phyloP scores from a whole-genome alignment of 1,139 yeast genomes.

The Petasospora rhodanensis region DNA sequence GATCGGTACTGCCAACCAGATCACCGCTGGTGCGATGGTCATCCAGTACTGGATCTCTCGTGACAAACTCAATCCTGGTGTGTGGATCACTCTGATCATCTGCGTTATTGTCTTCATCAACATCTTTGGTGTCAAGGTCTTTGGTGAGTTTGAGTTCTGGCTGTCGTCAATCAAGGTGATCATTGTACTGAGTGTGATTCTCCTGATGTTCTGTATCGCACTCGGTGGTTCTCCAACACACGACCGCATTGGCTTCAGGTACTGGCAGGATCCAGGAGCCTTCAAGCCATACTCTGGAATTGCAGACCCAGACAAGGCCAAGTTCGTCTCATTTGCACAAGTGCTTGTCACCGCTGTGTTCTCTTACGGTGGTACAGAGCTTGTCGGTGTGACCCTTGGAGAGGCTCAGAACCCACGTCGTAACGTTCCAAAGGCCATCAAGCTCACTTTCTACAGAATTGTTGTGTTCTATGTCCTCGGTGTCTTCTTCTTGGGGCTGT shows the following conservation, averaged over 20 bases:
- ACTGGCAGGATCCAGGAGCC: slow-evolving; percentile 93
- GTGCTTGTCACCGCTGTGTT: slow-evolving; percentile 69
- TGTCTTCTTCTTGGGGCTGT: slow-evolving; percentile 74
- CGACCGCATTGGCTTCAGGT: slow-evolving; percentile 78
- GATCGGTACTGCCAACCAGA: slow-evolving; percentile 76
- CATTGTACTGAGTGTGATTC: slow-evolving; percentile 68
- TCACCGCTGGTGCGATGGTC: slow-evolving; percentile 78
- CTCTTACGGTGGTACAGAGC: slow-evolving; percentile 82
- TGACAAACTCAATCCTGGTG: slow-evolving; percentile 58
- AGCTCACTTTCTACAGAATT: slow-evolving; percentile 78
- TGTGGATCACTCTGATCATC: slow-evolving; percentile 72
- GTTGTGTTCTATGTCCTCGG: slow-evolving; percentile 75
- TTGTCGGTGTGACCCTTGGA: slow-evolving; percentile 86
- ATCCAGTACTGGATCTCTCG: slow-evolving; percentile 78
- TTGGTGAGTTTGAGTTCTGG: slow-evolving; percentile 73
- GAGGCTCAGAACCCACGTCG: slow-evolving; percentile 80
- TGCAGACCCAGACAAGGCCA: slow-evolving; percentile 55
- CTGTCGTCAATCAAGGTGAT: slow-evolving; percentile 65
- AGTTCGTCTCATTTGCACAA: slow-evolving; percentile 65
- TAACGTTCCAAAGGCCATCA: slow-evolving; percentile 80
- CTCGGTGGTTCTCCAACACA: slow-evolving; percentile 71
- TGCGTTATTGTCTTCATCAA: slow-evolving; percentile 47
- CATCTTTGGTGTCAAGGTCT: slow-evolving; percentile 58
- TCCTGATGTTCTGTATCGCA: slow-evolving; percentile 66
- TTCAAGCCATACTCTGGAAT: slow-evolving; percentile 61